Conservation (phyloP, 805 yeast genomes). For the Ogataea saltuana region DNA sequence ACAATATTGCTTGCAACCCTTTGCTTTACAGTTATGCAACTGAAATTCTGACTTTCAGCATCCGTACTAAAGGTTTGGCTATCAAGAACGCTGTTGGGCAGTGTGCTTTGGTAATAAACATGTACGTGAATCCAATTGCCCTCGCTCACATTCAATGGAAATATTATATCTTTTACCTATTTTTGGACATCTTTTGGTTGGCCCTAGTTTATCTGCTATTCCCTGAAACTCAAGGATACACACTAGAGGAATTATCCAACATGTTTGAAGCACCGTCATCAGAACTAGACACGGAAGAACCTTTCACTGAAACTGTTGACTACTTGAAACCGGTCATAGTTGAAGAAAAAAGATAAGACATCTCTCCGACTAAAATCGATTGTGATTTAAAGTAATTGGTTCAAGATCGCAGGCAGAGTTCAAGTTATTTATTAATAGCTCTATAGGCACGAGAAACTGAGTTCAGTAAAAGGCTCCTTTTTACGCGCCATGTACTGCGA, state of each 20-base stretch:
- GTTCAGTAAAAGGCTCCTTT: too few relatives aligned
- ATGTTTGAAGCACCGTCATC: not conserved
- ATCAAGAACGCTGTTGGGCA: constrained; percentile 1
- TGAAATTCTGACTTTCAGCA: constrained; percentile 36
- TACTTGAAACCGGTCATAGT: not conserved
- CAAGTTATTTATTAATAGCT: too few relatives aligned
- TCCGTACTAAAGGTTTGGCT: constrained; percentile 7
- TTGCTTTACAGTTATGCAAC: constrained; percentile 47
- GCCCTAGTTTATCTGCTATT: constrained; percentile 33
- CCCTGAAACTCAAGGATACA: constrained; percentile 39
- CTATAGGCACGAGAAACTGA: too few relatives aligned
- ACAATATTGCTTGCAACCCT: constrained; percentile 45
- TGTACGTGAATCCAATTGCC: constrained; percentile 36
- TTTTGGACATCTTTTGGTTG: constrained; percentile 33
- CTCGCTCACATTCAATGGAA: constrained; percentile 39
- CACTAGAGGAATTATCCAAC: constrained; percentile 39
- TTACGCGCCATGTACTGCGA: too few relatives aligned
- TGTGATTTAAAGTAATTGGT: too few relatives aligned
- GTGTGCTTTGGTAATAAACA: constrained; percentile 30
- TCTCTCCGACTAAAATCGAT: too few relatives aligned
- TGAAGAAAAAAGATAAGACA: too few relatives aligned
- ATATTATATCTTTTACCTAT: constrained; percentile 37
- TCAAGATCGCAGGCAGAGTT: too few relatives aligned
- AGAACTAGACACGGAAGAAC: not conserved
- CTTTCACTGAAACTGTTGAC: too few relatives aligned